Conservation (phyloP, 2,329 filamentous ascomycete species). For the Rhytidhysteron rufulum region DNA sequence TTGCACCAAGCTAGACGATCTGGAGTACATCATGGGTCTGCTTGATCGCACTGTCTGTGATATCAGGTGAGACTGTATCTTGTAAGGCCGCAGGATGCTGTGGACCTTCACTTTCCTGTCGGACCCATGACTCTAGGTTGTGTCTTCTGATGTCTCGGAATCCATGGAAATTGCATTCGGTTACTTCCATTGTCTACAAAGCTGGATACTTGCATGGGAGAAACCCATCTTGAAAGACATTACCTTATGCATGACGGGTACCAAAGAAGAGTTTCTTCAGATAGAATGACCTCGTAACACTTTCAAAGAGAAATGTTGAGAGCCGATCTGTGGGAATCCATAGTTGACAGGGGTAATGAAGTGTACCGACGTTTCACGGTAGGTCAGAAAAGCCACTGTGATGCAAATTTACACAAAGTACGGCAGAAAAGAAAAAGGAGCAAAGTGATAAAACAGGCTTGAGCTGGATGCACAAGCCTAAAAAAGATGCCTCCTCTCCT, state of each 20-base stretch:
- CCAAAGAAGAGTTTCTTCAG: background rate
- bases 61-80: constrained; percentile 7
- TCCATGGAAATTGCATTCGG: too few species aligned
- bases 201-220: constrained; percentile 3
- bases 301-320: constrained; percentile 1
- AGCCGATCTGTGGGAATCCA: constrained; percentile 5
- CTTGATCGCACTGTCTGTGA: background rate
- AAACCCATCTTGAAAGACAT: constrained; percentile 1
- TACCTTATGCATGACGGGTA: background rate
- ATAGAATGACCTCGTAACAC: constrained; percentile 8
- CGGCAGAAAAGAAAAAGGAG: constrained; percentile 4
- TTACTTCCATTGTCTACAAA: constrained; percentile 1
- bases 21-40: constrained; percentile 1
- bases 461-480: too few species aligned
- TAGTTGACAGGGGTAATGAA: constrained; percentile 7
- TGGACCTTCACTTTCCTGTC: constrained; percentile 9
- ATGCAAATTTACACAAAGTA: constrained; percentile 9
- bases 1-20: constrained; percentile 3
- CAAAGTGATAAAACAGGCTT: too few species aligned
- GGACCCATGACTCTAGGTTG: too few species aligned
- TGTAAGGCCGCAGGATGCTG: constrained; percentile 18
- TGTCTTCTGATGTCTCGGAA: too few species aligned
- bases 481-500: too few species aligned
- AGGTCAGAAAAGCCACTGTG: constrained; percentile 13
- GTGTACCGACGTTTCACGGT: constrained; percentile 12